Conservation (phyloP, 306 rosid genomes). For the Luffa aegyptiaca region DNA sequence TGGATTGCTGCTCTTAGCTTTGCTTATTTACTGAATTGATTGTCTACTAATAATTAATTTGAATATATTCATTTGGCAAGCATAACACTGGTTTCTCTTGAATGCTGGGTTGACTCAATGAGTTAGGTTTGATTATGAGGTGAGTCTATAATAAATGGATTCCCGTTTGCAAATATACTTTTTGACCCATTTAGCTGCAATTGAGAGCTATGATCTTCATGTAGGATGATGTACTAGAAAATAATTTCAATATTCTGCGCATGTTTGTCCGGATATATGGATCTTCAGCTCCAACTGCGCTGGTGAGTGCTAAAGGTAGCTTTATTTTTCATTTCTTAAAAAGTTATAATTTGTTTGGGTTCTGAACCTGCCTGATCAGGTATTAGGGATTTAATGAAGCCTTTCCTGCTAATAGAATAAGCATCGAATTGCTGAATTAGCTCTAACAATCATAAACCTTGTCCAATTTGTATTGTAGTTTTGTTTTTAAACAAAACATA, state of each 20-base stretch:
- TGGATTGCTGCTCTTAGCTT: background rate
- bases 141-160: slow-evolving; percentile 20
- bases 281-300: slow-evolving; percentile 62
- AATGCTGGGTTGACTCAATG: slow-evolving; percentile 21
- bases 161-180: background rate
- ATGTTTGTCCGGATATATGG: slow-evolving; percentile 76
- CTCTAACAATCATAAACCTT: background rate
- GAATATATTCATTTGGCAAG: slow-evolving; percentile 13
- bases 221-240: slow-evolving; percentile 90
- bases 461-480: background rate
- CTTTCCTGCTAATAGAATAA: background rate
- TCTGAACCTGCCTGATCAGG: background rate
- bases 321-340: background rate
- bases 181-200: background rate
- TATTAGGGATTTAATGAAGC: background rate
- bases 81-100: slow-evolving; percentile 18
- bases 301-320: slow-evolving; percentile 37
- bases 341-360: background rate
- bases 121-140: slow-evolving; percentile 94
- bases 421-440: background rate
- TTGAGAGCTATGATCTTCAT: slow-evolving; percentile 5
- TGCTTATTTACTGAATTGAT: background rate
- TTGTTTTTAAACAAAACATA: background rate
- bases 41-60: slow-evolving; percentile 13
- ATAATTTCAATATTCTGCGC: slow-evolving; percentile 73